These are phyloP conservation scores for Rhododendron griersonianum DNA, from an alignment of 148 eudicot genomes.

Conservation along the genomic window DNA sequence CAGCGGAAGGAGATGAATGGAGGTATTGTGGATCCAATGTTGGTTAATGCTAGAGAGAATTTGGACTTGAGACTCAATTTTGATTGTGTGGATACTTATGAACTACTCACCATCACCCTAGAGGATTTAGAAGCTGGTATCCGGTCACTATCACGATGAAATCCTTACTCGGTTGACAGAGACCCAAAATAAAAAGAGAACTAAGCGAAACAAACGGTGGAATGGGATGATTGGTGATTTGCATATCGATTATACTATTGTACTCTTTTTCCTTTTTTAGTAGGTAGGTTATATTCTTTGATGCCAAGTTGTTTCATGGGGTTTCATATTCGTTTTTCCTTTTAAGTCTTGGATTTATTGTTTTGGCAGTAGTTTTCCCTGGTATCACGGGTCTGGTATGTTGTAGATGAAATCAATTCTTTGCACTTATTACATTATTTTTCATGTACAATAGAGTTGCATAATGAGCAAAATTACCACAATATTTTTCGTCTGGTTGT, in stretches of 20 bases:
- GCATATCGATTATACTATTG: background rate
- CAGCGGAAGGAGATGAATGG: slow-evolving; percentile 92
- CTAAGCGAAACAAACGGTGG: background rate
- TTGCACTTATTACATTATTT: background rate
- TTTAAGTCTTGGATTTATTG: background rate
- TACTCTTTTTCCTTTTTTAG: background rate
- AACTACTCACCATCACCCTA: slow-evolving; percentile 71
- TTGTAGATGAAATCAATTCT: background rate
- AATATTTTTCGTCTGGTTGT: background rate
- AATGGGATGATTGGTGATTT: slow-evolving; percentile 5
- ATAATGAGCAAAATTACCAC: background rate
- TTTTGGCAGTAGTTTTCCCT: background rate
- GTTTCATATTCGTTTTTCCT: background rate
- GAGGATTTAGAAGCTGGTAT: slow-evolving; percentile 80
- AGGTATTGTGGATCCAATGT: slow-evolving; percentile 82
- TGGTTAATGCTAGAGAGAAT: slow-evolving; percentile 84
- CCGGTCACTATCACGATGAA: slow-evolving; percentile 45
- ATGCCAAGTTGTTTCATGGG: background rate
- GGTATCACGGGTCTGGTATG: background rate
- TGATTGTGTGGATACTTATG: slow-evolving; percentile 79
- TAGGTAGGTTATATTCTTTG: background rate
- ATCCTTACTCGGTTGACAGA: background rate
- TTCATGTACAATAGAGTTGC: background rate
- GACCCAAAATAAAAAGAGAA: background rate
- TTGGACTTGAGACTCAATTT: slow-evolving; percentile 85